These are phyloP conservation scores for Podospora australis DNA, from an alignment of 495 filamentous ascomycete species.

Conservation along the genomic window DNA sequence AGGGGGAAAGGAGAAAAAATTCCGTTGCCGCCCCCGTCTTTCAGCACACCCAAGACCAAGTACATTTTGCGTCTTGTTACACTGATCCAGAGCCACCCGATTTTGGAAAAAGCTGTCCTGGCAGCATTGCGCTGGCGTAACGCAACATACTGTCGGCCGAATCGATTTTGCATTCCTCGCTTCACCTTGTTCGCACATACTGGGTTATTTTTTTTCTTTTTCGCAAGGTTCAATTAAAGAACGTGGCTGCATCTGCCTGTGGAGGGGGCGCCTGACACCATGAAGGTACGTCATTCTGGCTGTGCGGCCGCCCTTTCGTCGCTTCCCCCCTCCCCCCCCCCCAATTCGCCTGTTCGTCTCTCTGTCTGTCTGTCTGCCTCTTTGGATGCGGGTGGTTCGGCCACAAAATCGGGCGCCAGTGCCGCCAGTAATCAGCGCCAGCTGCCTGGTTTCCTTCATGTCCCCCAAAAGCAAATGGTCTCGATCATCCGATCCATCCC, in stretches of 20 bases:
- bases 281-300: conserved; percentile 45
- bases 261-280: conserved; percentile 27
- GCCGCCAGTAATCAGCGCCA: conserved; percentile 3
- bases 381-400: neutral
- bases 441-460: too few relatives aligned
- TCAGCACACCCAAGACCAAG: conserved; percentile 11
- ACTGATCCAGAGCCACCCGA: conserved; percentile 27
- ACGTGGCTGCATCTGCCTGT: conserved; percentile 6
- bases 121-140: conserved; percentile 21
- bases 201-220: conserved; percentile 4
- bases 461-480: too few relatives aligned
- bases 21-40: conserved; percentile 6
- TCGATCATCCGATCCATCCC: conserved; percentile 1
- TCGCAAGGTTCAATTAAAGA: conserved; percentile 1
- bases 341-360: too few relatives aligned
- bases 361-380: too few relatives aligned
- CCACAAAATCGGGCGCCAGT: conserved; percentile 7
- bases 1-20: conserved; percentile 9
- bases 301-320: conserved; percentile 16
- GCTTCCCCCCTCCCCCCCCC: conserved; percentile 12
- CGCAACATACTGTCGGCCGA: conserved; percentile 21
- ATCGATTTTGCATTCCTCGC: conserved; percentile 15
- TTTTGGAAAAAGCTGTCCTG: too few relatives aligned
- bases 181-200: conserved; percentile 7
- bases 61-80: conserved; percentile 22